These are phyloP conservation scores for Serendipita sp. DNA, from an alignment of 768 basidiomycete genomes.

Conservation along the genomic window DNA sequence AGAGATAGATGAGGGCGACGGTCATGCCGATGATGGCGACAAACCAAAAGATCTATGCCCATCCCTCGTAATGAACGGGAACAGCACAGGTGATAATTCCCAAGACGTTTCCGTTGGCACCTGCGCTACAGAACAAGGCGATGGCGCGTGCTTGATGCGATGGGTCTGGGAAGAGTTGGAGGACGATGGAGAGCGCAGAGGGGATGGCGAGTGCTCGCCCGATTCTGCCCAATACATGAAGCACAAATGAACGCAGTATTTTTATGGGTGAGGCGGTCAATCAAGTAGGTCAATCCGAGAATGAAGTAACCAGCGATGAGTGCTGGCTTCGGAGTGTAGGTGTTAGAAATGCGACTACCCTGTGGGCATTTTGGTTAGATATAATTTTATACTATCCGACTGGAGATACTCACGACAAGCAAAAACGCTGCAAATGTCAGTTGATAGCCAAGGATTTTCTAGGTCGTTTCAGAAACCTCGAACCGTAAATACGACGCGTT, in stretches of 20 bases:
- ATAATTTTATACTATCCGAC: no score
- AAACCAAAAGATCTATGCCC: slow-evolving; percentile 39
- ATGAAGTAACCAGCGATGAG: slow-evolving; percentile 22
- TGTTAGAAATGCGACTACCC: slow-evolving; percentile 25
- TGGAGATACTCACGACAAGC: slow-evolving; percentile 17
- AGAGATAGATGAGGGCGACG: slow-evolving; percentile 20
- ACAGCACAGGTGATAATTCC: slow-evolving; percentile 29
- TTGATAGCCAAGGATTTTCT: slow-evolving; percentile 28
- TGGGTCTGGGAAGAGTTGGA: slow-evolving; percentile 10
- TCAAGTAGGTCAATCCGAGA: slow-evolving; percentile 18
- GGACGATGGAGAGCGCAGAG: slow-evolving; percentile 32
- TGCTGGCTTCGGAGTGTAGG: slow-evolving; percentile 26
- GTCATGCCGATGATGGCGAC: slow-evolving; percentile 24
- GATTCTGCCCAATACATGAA: slow-evolving; percentile 20
- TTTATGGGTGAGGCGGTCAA: slow-evolving; percentile 18
- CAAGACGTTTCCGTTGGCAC: slow-evolving; percentile 29
- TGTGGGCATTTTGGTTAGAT: slow-evolving; percentile 7
- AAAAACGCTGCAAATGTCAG: slow-evolving; percentile 28
- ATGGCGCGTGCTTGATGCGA: slow-evolving; percentile 32
- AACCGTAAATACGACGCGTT: slow-evolving; percentile 10
- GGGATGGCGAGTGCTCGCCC: slow-evolving; percentile 35
- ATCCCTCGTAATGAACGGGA: slow-evolving; percentile 25
- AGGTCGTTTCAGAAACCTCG: slow-evolving; percentile 18
- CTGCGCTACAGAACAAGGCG: slow-evolving; percentile 29
- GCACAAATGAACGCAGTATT: slow-evolving; percentile 19